Percentiles rank a stretch among this genome's conserved stretches.
phyloP scores from a whole-genome alignment of 345 rosid species.

The Lepidium sativum region DNA sequence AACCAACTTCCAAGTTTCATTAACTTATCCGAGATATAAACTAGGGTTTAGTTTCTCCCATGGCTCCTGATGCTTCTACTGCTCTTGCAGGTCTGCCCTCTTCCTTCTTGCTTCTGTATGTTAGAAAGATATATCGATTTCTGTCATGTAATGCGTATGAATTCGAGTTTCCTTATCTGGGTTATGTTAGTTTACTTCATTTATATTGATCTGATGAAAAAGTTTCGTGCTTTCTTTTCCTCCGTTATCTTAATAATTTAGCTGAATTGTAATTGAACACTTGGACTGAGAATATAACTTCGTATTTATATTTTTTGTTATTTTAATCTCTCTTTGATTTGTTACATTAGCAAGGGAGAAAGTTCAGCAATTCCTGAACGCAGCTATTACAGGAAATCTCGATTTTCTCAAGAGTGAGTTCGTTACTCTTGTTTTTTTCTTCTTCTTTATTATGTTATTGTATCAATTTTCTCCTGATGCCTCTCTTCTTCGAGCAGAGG shows the following conservation, averaged over 20 bases:
- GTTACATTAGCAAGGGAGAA: conserved; percentile 56
- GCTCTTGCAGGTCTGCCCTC: conserved; percentile 65
- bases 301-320: neutral
- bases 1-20: neutral
- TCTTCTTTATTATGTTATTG: neutral
- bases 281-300: neutral
- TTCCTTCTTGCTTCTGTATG: conserved; percentile 16
- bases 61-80: conserved; percentile 76
- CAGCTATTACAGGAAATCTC: conserved; percentile 65
- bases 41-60: conserved; percentile 16
- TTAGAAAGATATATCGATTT: neutral
- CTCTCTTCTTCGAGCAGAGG: conserved; percentile 31
- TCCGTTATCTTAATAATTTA: no score
- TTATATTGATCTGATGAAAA: neutral
- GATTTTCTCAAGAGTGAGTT: conserved; percentile 82
- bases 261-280: neutral
- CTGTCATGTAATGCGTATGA: neutral
- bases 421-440: neutral
- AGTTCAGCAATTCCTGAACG: conserved; percentile 60
- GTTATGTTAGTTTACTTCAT: neutral
- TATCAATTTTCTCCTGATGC: neutral
- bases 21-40: neutral
- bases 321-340: neutral
- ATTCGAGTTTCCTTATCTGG: neutral
- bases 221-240: neutral